Conservation (phyloP, 2,329 filamentous ascomycete genomes). For the Metarhizium album region DNA sequence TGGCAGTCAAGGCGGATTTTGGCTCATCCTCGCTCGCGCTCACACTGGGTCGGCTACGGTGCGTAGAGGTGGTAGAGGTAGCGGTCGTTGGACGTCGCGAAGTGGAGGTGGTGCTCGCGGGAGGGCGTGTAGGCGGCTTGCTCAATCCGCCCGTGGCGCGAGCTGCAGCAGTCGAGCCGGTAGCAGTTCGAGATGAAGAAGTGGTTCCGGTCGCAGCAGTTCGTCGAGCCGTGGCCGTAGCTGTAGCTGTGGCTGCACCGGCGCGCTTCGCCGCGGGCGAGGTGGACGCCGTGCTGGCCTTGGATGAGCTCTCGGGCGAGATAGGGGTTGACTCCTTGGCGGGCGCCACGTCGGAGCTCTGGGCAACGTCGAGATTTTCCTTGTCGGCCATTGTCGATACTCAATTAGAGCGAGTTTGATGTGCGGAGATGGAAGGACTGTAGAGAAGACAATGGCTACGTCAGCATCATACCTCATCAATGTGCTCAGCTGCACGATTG, state of each 20-base stretch:
- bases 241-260: constrained; percentile 19
- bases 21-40: constrained; percentile 42
- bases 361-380: constrained; percentile 34
- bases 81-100: constrained; percentile 21
- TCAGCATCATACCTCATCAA: neutral
- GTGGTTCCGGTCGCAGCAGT: constrained; percentile 19
- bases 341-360: constrained; percentile 28
- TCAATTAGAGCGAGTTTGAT: constrained; percentile 1
- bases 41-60: constrained; percentile 35
- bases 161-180: constrained; percentile 3
- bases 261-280: constrained; percentile 26
- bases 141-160: constrained; percentile 21
- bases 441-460: too few relatives aligned
- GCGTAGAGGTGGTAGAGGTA: constrained; percentile 27
- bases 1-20: constrained; percentile 28
- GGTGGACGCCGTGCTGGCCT: constrained; percentile 18
- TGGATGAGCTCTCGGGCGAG: constrained; percentile 23
- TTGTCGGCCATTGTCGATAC: constrained; percentile 33
- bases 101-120: constrained; percentile 22
- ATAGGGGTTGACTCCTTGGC: constrained; percentile 18
- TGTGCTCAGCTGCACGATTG: neutral
- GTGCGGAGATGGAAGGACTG: constrained; percentile 1
- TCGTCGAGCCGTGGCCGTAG: constrained; percentile 22
- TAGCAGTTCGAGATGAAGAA: constrained; percentile 11
- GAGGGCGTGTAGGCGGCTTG: constrained; percentile 39